Conservation (phyloP, 768 basidiomycete genomes). For the Lactarius sp. region DNA sequence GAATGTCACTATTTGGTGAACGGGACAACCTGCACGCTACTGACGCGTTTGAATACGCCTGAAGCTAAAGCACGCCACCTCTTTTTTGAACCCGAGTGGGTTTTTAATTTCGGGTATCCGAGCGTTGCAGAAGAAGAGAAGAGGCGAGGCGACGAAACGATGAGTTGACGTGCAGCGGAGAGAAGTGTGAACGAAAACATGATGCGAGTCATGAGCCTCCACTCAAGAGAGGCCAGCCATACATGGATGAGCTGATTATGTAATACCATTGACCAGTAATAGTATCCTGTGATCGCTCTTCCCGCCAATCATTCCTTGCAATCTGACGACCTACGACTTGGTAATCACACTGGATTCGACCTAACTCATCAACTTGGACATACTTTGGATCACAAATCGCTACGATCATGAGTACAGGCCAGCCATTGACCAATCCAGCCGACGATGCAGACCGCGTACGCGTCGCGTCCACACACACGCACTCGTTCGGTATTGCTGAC, state of each 20-base stretch:
- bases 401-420: conserved; percentile 26
- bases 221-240: neutral
- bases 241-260: conserved; percentile 1
- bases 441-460: conserved; percentile 78
- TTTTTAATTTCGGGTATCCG: conserved; percentile 72
- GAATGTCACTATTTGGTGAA: neutral
- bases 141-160: conserved; percentile 28
- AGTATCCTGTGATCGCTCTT: too few species aligned
- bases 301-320: too few species aligned
- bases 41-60: conserved; percentile 68
- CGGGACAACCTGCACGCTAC: conserved; percentile 27
- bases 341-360: neutral
- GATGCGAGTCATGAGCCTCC: too few species aligned
- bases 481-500: neutral
- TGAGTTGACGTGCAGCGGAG: conserved; percentile 12
- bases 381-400: neutral
- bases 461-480: neutral
- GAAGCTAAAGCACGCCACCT: conserved; percentile 70
- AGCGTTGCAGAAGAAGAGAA: conserved; percentile 57
- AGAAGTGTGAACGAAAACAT: conserved; percentile 31
- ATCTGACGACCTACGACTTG: neutral
- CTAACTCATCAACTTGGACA: neutral
- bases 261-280: neutral
- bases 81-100: conserved; percentile 78
- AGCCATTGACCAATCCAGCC: conserved; percentile 40